A percentile compares a stretch with the other conserved stretches of the same genome.
Evolutionary conservation across 352 stramenopile species (phyloP).

Genomic region (Phytophthora palmivora): DNA sequence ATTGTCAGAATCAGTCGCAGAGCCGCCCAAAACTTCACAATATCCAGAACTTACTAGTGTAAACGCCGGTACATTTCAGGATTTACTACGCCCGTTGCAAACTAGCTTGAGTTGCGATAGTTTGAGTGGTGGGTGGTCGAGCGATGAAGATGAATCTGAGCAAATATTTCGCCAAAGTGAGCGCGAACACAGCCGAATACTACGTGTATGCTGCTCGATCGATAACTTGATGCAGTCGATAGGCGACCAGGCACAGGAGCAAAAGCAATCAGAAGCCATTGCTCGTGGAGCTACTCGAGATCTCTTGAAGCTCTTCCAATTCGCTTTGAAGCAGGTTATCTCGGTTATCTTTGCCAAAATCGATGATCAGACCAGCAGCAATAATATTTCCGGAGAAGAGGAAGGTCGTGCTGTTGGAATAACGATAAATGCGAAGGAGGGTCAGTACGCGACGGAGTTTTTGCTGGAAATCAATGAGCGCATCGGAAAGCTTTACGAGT

Average conservation of each 20-base stretch:
- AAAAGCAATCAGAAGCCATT: conserved; percentile 60
- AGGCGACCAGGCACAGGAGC: conserved; percentile 49
- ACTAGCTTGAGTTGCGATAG: conserved; percentile 58
- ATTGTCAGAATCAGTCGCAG: conserved; percentile 2
- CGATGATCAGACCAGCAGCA: conserved; percentile 10
- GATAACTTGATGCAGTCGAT: conserved; percentile 72
- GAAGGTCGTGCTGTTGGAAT: not conserved
- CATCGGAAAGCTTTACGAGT: conserved; percentile 46
- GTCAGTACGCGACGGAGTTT: conserved; percentile 56
- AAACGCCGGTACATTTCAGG: conserved; percentile 45
- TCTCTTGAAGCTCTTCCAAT: conserved; percentile 57
- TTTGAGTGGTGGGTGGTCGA: conserved; percentile 42
- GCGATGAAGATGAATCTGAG: conserved; percentile 46
- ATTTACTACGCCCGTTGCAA: conserved; percentile 62
- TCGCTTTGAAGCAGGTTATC: conserved; percentile 54
- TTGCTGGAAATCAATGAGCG: conserved; percentile 48
- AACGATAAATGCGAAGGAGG: conserved; percentile 39
- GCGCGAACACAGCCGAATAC: conserved; percentile 58
- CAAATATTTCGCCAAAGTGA: conserved; percentile 49
- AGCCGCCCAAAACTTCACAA: not conserved
- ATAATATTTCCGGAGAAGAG: not conserved
- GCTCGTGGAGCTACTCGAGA: conserved; percentile 49
- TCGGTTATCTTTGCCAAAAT: conserved; percentile 26
- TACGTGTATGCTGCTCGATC: conserved; percentile 71
- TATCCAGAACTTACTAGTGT: conserved; percentile 1